These are phyloP conservation scores for Pseudogymnoascus sp. DNA, from an alignment of 2,329 filamentous ascomycete genomes.

Conservation along the genomic window DNA sequence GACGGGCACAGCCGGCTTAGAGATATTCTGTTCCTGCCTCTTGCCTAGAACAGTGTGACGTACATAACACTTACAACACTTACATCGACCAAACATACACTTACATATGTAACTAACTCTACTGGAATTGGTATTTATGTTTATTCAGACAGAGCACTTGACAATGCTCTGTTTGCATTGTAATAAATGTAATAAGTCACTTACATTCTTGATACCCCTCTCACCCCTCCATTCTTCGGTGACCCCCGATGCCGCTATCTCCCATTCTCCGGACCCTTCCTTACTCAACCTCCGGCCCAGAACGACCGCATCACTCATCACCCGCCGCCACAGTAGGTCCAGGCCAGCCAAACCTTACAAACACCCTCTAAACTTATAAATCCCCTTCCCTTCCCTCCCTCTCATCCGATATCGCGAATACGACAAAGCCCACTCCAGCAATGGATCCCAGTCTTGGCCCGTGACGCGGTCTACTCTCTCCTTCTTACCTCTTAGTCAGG, in stretches of 20 bases:
- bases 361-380: neutral
- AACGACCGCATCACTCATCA: neutral
- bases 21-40: neutral
- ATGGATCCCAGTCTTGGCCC: neutral
- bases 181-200: neutral
- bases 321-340: neutral
- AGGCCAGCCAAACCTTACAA: neutral
- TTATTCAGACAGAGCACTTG: neutral
- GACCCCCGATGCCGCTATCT: neutral
- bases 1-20: neutral
- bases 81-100: neutral
- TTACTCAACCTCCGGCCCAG: neutral
- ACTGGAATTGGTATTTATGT: neutral
- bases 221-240: neutral
- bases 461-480: neutral
- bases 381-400: neutral
- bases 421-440: neutral
- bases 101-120: neutral
- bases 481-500: neutral
- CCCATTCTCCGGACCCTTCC: neutral
- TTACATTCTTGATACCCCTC: neutral
- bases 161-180: neutral
- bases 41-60: neutral
- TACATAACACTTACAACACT: neutral
- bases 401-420: conserved; percentile 5